Evolutionary conservation across 805 yeast genomes (phyloP), one percentile per base, ranked within the genome.

Genomic region (Spathaspora sp.): DNA sequence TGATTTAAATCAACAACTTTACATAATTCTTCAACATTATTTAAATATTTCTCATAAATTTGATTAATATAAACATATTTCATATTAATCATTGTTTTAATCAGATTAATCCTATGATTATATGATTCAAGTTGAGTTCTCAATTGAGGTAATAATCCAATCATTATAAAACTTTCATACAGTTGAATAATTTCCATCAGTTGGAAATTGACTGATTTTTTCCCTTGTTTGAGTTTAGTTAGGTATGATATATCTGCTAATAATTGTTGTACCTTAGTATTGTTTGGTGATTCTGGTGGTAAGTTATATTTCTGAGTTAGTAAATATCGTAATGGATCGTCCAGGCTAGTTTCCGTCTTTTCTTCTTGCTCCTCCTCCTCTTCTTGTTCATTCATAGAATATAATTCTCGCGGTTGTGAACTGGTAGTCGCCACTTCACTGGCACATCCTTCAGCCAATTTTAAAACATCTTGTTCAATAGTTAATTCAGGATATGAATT

Each of bases 111-210:
- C 18, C 44, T 38, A 7, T 50, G 28, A 29, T 19, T 2, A 42
- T 19, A 14, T 11, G 46, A 29, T 12, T 39, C 17, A 5, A 52
- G 49, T 45, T 67, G 69, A 17, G 49, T 45, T 14, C 72, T 54
- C 19, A 72, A 56, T 28, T 53, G 49, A 1, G 76, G 77, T 9
- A 70, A 44, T 9, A 72, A 53, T 18, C 58, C 58, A 12, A 55
- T 58, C 1, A 61, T 51, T 3, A 72, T 57, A n/a, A 68, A 61
- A 19, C 44, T 48, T 48, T 72, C 75, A 57, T 72, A 73, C 19
- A 61, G 61, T 18, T 57, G 51, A 12, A 67, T 52, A 0, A 69
- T 52, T 31, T 53, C 47, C 14, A 58, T 49, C 6, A 70, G 53
- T 31, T 68, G 57, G 19, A 49, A 23, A 52, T 72, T 73, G 29